Conservation (phyloP, 2,329 filamentous ascomycete species). For the Hirsutella minnesotensis region DNA sequence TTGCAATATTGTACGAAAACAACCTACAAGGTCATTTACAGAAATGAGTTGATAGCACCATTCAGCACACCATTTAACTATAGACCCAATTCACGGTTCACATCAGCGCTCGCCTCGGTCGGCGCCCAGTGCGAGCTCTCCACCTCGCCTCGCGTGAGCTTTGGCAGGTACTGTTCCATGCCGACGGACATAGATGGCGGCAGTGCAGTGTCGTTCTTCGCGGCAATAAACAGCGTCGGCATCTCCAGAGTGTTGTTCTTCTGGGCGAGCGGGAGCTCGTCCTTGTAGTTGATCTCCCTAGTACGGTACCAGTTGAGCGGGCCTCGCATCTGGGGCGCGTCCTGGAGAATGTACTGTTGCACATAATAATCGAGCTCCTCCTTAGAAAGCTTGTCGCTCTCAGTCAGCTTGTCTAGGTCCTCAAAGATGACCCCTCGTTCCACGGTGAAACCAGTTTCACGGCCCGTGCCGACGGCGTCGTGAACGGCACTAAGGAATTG, state of each 20-base stretch:
- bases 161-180: constrained; percentile 58
- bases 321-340: neutral
- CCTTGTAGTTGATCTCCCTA: constrained; percentile 30
- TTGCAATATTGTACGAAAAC: too few species aligned
- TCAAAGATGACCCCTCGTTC: constrained; percentile 33
- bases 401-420: neutral
- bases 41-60: too few species aligned
- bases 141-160: constrained; percentile 55
- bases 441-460: constrained; percentile 45
- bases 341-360: neutral
- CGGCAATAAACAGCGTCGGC: constrained; percentile 66
- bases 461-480: constrained; percentile 47
- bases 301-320: neutral
- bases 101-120: constrained; percentile 56
- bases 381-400: neutral
- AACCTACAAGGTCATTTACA: too few species aligned
- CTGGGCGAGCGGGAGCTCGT: constrained; percentile 53
- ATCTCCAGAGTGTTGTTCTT: constrained; percentile 43
- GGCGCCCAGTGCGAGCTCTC: constrained; percentile 71
- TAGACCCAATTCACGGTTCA: too few species aligned
- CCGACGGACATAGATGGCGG: constrained; percentile 56
- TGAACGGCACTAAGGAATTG: constrained; percentile 62
- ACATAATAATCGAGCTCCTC: neutral
- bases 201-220: constrained; percentile 58
- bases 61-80: too few species aligned